These are phyloP conservation scores for Leptosphaerulina australis DNA, from an alignment of 2,329 filamentous ascomycete genomes.

Conservation along the genomic window DNA sequence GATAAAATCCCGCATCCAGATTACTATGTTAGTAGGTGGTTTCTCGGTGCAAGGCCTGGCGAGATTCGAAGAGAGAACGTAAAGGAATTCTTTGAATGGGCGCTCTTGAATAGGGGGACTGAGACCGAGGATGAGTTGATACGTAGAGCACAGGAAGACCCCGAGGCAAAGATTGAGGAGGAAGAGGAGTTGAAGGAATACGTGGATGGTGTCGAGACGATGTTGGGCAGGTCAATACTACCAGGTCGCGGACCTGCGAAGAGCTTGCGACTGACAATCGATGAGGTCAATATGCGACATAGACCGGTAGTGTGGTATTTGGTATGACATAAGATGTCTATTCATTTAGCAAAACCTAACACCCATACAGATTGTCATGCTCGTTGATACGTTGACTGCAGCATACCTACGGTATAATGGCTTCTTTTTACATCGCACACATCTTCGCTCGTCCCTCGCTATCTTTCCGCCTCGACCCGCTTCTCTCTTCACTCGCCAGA, in stretches of 20 bases:
- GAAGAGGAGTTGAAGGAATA: conserved; percentile 63
- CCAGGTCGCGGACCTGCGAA: conserved; percentile 63
- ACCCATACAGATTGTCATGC: conserved; percentile 50
- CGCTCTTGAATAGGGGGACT: conserved; percentile 63
- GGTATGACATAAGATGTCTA: conserved; percentile 49
- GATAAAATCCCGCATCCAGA: conserved; percentile 61
- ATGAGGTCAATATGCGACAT: conserved; percentile 65
- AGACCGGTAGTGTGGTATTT: conserved; percentile 69
- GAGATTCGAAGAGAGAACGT: conserved; percentile 72
- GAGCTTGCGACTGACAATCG: conserved; percentile 69
- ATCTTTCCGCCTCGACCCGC: conserved; percentile 66
- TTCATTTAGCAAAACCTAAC: not conserved
- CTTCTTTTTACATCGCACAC: conserved; percentile 60
- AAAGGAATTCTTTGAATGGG: conserved; percentile 71
- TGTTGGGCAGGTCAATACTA: conserved; percentile 58
- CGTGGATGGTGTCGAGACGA: conserved; percentile 58
- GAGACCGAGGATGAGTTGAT: conserved; percentile 36
- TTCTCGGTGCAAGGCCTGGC: conserved; percentile 62
- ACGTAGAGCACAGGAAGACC: conserved; percentile 20
- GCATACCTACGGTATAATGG: conserved; percentile 54
- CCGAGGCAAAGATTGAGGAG: conserved; percentile 36
- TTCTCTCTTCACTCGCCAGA: conserved; percentile 53
- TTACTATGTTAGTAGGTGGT: conserved; percentile 68
- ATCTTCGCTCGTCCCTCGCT: conserved; percentile 51
- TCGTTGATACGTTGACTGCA: conserved; percentile 58